Evolutionary conservation across 306 rosid species (phyloP).

Genomic region (Lupinus albus): DNA sequence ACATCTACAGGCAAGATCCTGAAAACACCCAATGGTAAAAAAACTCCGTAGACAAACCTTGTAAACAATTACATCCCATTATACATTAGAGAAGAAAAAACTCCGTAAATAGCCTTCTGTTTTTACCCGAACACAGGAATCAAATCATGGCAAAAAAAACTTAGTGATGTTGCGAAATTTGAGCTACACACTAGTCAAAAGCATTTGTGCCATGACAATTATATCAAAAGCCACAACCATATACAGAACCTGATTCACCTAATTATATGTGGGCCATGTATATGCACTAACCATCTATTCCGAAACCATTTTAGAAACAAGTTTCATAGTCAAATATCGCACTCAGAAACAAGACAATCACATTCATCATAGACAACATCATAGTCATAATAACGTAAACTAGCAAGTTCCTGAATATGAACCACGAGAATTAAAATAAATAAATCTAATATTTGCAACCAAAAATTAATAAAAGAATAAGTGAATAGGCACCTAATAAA

Average conservation of each 20-base stretch:
- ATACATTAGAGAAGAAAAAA: not conserved
- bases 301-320: not conserved
- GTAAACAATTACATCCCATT: not conserved
- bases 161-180: not conserved
- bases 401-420: slow-evolving; percentile 11
- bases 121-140: not conserved
- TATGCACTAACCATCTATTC: not conserved
- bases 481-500: not conserved
- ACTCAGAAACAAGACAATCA: not conserved
- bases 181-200: not conserved
- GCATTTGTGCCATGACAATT: not conserved
- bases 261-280: not conserved
- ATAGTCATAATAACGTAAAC: not conserved
- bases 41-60: not conserved
- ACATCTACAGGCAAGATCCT: not conserved
- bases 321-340: not conserved
- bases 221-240: not conserved
- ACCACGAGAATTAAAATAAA: not conserved
- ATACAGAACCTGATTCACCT: not conserved
- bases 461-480: not conserved
- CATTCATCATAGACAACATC: not conserved
- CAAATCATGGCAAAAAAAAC: not conserved
- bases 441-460: too few relatives aligned
- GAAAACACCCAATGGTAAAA: slow-evolving; percentile 5
- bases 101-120: not conserved